Base-by-base conservation (phyloP, 176 grass and related monocot species). In the Carex kokanica region DNA sequence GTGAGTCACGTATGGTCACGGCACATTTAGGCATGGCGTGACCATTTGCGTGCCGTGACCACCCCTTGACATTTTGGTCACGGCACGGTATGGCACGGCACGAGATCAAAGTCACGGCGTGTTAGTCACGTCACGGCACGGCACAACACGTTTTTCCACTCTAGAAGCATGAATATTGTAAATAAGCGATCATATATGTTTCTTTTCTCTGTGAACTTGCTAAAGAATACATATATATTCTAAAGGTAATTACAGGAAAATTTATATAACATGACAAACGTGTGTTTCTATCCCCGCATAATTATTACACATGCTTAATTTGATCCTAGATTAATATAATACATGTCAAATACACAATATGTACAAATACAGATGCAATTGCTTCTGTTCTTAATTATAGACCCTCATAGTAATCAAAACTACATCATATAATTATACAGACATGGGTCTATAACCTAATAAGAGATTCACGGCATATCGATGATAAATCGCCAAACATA, bases 401-500 rank as follows among this genome's bases (percentile, higher is more conserved):
- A 68, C 14, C 64, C 31, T 40, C 31, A 70, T 41, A 40, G 15
- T 40, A 68, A 17, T 7, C 32, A 70, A 41, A n/a, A 20, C 36
- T 36, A 41, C 34, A 17, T 70, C 7, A n/a, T n/a, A n/a, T 60
- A 59, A 27, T 27, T 5, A 71, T 1, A 40, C 0, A 6, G 15
- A 17, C 36, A 71, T 45, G 8, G 36, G 36, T 70, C 65, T 71
- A 43, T 4, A 21, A 71, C 32, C 36, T 71, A 71, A n/a, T 71
- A 71, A 60, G 53, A 61, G 53, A 59, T 7, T 80, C 78, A 17
- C 12, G n/a, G 57, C 53, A 80, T 59, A 80, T 80, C 8, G 78
- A 56, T 8, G 78, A 80, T n/a, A 80, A 59, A 80, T 80, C 78
- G 2, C 53, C 78, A 61, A 36, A 80, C 13, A 61, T 62, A 36